phyloP scores from a whole-genome alignment of 78 protist species.

The Dictyostelium purpureum region DNA sequence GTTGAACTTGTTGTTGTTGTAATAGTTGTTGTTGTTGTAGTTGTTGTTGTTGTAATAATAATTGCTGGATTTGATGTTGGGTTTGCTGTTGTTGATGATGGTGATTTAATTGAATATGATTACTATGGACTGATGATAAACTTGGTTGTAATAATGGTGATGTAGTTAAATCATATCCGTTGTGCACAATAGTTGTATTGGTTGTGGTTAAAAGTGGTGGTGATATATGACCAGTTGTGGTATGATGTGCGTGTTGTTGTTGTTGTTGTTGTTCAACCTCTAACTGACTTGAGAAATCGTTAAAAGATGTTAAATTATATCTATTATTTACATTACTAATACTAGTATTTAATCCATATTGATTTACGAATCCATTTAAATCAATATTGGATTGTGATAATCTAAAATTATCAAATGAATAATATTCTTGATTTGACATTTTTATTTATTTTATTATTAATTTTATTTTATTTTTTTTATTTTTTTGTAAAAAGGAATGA shows the following conservation, averaged over 20 bases:
- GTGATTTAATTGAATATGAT: not conserved
- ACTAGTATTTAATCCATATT: not conserved
- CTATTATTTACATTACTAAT: conserved; percentile 24
- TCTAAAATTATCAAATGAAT: conserved; percentile 23
- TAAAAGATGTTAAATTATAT: conserved; percentile 1
- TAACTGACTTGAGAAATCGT: not conserved
- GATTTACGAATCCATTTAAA: not conserved
- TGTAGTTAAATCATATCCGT: not conserved
- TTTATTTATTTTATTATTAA: not conserved
- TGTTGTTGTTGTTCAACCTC: not conserved
- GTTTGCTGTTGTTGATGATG: not conserved
- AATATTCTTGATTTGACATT: conserved; percentile 1
- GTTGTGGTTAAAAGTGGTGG: not conserved
- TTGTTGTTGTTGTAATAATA: not conserved
- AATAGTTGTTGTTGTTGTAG: conserved; percentile 2
- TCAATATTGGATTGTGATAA: conserved; percentile 23
- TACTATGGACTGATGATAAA: not conserved
- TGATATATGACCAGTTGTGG: not conserved
- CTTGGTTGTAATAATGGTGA: not conserved
- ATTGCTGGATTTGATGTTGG: not conserved
- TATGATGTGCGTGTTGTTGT: not conserved
- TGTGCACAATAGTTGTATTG: not conserved
- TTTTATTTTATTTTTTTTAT: too few relatives aligned
- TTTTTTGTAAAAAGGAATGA: too few relatives aligned
- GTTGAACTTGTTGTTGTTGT: conserved; percentile 7